These are phyloP conservation scores for Rhynchosporium agropyri DNA, from an alignment of 2,329 filamentous ascomycete genomes.

Conservation along the genomic window DNA sequence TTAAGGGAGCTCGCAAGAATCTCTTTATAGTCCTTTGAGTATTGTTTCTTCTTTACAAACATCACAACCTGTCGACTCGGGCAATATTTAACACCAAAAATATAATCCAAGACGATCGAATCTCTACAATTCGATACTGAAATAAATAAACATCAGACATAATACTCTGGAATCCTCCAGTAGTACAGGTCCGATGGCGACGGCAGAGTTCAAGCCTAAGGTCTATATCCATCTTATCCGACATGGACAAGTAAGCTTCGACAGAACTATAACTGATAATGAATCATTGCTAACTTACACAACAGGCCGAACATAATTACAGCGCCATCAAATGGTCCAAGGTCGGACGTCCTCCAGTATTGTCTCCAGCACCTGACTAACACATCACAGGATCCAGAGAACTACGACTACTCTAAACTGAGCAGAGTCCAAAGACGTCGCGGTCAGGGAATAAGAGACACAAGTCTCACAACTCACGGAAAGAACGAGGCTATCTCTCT, in stretches of 20 bases:
- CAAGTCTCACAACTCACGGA: not conserved
- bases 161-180: no score
- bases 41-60: no score
- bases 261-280: not conserved
- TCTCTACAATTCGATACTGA: no score
- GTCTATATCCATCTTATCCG: conserved; percentile 7
- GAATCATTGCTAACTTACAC: not conserved
- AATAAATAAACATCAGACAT: no score
- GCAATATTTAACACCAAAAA: no score
- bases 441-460: not conserved
- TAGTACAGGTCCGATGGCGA: no score
- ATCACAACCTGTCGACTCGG: no score
- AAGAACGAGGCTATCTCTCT: not conserved
- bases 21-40: no score
- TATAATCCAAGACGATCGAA: no score
- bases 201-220: not conserved
- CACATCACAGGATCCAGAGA: not conserved
- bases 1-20: no score
- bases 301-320: not conserved
- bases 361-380: not conserved
- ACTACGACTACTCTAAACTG: not conserved
- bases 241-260: not conserved
- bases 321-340: not conserved
- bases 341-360: not conserved
- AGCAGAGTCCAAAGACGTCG: not conserved